These are phyloP conservation scores for Picochlorum sp. DNA, from an alignment of 139 green algal species.

Conservation along the genomic window DNA sequence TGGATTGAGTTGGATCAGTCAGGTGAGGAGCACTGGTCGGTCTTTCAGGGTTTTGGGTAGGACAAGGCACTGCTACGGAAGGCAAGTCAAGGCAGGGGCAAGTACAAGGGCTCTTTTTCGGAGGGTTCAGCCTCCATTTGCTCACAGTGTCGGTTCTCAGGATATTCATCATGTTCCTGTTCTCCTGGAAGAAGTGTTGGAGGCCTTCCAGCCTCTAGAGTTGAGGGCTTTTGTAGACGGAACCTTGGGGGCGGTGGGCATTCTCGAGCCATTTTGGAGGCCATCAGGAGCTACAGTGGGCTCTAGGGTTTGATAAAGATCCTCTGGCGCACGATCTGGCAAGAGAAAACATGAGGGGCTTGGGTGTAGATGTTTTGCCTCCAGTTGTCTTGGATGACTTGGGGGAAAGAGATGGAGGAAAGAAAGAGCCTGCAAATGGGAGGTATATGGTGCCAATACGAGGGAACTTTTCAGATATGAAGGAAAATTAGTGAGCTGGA, in stretches of 20 bases:
- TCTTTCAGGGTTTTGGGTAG: background rate
- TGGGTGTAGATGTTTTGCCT: conserved; percentile 8
- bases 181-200: conserved; percentile 55
- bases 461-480: conserved; percentile 34
- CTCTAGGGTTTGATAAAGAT: conserved; percentile 84
- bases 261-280: conserved; percentile 42
- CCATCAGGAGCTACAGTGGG: conserved; percentile 62
- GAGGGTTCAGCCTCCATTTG: too few species aligned
- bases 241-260: conserved; percentile 83
- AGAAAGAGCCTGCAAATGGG: background rate
- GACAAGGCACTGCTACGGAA: background rate
- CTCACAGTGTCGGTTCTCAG: background rate
- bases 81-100: background rate
- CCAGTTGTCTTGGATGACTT: background rate
- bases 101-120: too few species aligned
- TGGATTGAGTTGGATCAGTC: background rate
- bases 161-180: conserved; percentile 40
- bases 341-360: conserved; percentile 25
- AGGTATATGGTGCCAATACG: background rate
- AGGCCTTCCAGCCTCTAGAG: conserved; percentile 30
- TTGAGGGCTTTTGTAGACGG: conserved; percentile 68
- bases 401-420: background rate
- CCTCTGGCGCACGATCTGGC: conserved; percentile 64
- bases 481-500: conserved; percentile 7
- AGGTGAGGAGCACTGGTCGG: background rate